Evolutionary conservation across 176 grass and related monocot genomes (phyloP).

Genomic region (Avena sativa): DNA sequence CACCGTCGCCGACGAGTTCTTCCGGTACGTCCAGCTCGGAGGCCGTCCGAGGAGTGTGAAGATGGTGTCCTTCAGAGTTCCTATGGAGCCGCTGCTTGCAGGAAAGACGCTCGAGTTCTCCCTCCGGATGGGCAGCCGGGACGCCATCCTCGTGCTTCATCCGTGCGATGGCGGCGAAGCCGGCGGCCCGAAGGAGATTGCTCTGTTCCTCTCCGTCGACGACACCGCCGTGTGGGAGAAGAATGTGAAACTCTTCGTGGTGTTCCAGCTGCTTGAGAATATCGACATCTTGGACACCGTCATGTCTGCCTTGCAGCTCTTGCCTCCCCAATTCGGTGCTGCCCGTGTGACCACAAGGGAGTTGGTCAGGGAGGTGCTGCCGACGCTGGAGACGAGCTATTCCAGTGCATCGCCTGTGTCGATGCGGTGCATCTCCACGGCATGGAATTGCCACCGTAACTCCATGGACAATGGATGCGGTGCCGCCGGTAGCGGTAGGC

Average conservation of each 20-base stretch:
- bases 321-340: constrained; percentile 25
- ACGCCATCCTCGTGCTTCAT: background rate
- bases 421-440: background rate
- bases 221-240: background rate
- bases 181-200: background rate
- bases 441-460: background rate
- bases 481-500: background rate
- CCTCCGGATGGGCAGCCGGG: background rate
- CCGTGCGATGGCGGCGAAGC: background rate
- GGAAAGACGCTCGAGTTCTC: constrained; percentile 19
- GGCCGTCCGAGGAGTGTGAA: background rate
- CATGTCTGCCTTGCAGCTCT: constrained; percentile 9
- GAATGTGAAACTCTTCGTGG: background rate
- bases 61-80: too few relatives aligned
- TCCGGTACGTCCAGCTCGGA: background rate
- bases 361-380: background rate
- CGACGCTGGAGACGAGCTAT: background rate
- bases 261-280: background rate
- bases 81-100: background rate
- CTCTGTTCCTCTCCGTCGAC: background rate
- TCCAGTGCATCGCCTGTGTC: background rate
- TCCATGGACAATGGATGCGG: background rate
- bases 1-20: constrained; percentile 8
- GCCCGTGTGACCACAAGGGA: background rate
- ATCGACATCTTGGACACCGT: background rate